Evolutionary conservation across 2,329 filamentous ascomycete genomes (phyloP), one percentile per base, ranked within the genome.

Genomic region (Ophiocordyceps camponoti-saundersi): DNA sequence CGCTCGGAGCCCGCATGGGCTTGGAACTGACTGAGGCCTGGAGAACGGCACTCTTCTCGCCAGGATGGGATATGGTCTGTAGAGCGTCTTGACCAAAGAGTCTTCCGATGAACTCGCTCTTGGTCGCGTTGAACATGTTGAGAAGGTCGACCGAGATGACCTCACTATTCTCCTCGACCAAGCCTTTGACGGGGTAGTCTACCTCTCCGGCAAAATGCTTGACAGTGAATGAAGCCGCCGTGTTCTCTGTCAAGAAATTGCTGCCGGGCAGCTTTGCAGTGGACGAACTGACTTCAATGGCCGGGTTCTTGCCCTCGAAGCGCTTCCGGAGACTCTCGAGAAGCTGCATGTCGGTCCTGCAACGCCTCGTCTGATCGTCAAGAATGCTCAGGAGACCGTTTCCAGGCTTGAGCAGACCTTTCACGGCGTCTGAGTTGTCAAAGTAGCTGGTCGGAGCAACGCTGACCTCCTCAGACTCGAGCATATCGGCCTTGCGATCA

Each of bases 161-260:
- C 61, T 98, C 92, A 46, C 89, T 87, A 53, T 98, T 98, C 65
- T 95, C 89, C 62, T 98, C 92, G 3, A 96, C 75, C 21, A 98
- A 69, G 6, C 86, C 86, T 55, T 82, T 82, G 50, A 93, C 76
- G 2, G 86, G 81, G 59, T 98, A 98, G 50, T 98, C 92, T 6
- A 98, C 86, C 60, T 96, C 92, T 45, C 92, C 92, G 39, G 90
- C 90, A 63, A 93, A 98, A 63, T 98, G 92, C 63, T 85, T 88
- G 48, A 98, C 80, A 0, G 88, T 89, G 65, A 98, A 98, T 11
- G 77, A 76, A 6, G 87, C 82, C 0, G 84, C 73, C 0, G 77
- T 73, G 63, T 93, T 93, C 51, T 86, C 82, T 0, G 89, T 90
- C 45, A 82, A 70, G 63, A 95, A 95, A 61, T 95, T 95, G 67